Evolutionary conservation across 148 eudicot species (phyloP).

Genomic region (Selenicereus undatus): DNA sequence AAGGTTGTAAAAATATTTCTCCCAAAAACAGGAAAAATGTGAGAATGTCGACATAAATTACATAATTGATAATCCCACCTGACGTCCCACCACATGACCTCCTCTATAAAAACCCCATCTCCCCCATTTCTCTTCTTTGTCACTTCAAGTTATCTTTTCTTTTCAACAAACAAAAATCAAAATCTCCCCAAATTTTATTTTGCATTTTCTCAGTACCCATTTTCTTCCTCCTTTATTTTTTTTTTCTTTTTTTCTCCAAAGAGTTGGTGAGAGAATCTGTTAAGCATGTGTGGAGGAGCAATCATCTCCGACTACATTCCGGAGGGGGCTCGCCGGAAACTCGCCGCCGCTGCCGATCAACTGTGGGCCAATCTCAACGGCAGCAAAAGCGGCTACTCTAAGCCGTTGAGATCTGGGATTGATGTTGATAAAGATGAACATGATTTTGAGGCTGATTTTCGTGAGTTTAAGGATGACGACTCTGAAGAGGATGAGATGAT

Average conservation of each 20-base stretch:
- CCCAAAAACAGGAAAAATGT: neutral
- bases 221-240: no score
- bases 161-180: neutral
- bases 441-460: constrained; percentile 84
- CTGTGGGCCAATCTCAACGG: constrained; percentile 45
- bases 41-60: neutral
- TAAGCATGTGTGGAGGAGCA: constrained; percentile 89
- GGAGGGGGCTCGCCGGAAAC: constrained; percentile 28
- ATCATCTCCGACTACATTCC: constrained; percentile 55
- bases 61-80: neutral
- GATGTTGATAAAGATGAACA: constrained; percentile 32
- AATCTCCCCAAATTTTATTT: neutral
- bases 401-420: constrained; percentile 47
- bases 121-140: neutral
- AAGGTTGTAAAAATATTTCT: neutral
- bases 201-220: neutral
- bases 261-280: no score
- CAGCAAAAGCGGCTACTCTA: constrained; percentile 32
- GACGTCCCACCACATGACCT: neutral
- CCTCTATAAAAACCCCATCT: neutral
- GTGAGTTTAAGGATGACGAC: constrained; percentile 45
- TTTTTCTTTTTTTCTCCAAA: neutral
- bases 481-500: constrained; percentile 24
- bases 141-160: neutral
- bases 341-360: constrained; percentile 45